These are phyloP conservation scores for Moricandia arvensis DNA, from an alignment of 345 rosid genomes.

Conservation along the genomic window DNA sequence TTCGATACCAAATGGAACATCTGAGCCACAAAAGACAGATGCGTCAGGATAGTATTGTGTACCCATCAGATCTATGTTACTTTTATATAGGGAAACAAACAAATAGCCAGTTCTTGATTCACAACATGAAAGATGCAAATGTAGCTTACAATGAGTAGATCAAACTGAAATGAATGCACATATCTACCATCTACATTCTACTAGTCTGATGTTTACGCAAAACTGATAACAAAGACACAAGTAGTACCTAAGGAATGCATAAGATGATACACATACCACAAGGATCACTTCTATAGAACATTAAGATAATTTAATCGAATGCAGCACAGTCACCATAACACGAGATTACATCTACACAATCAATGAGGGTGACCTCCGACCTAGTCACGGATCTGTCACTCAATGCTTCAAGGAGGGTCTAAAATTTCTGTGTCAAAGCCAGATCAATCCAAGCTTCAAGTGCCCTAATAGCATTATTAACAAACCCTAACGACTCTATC, in stretches of 20 bases:
- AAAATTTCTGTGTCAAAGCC: background rate
- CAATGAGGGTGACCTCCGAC: background rate
- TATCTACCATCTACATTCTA: background rate
- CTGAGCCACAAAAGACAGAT: constrained; percentile 40
- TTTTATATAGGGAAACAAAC: background rate
- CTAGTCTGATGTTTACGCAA: background rate
- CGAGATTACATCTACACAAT: background rate
- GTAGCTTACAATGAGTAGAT: background rate
- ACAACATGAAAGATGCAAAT: background rate
- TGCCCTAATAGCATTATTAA: constrained; percentile 31
- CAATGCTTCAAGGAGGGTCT: background rate
- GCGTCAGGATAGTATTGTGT: background rate
- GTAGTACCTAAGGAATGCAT: background rate
- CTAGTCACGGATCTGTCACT: constrained; percentile 3
- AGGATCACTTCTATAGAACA: too few species aligned
- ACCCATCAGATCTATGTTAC: background rate
- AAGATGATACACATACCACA: too few species aligned
- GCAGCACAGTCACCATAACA: too few species aligned
- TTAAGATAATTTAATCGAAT: too few species aligned
- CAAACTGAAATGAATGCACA: background rate
- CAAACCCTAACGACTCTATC: background rate
- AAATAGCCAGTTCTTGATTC: background rate
- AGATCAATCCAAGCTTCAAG: constrained; percentile 11
- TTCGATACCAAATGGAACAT: constrained; percentile 97
- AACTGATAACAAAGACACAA: background rate